Evolutionary conservation across 805 yeast genomes (phyloP), one percentile per base, ranked within the genome.

Genomic region (Metschnikowia gruessii): DNA sequence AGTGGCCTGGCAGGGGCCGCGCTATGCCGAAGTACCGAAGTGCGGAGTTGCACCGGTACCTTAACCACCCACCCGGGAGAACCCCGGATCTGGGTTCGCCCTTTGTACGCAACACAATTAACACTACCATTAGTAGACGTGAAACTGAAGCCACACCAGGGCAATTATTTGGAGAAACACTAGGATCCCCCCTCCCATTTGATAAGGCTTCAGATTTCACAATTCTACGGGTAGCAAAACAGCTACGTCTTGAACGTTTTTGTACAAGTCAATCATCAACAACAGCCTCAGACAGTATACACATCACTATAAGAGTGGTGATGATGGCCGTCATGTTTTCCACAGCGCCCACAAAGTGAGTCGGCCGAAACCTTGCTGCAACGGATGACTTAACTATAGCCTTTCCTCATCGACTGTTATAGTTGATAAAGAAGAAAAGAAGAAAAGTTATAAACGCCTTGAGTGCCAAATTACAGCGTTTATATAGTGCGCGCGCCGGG

Each of bases 401-500:
- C 75, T 66, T 56, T 74, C 80, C 64, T 77, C 80, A 74, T 73
- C 67, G 80, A 74, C 80, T 76, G 80, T 72, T 66, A 73, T 76
- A 77, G 81, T 76, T 77, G 81, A 74, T 74, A 57, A 59, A 50
- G 73, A 69, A 40, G 43, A 49, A 45, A 40, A 45, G 17, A 18
- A 13, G 12, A 17, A 10, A 3, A 26, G 12, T 7, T 5, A 21
- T 4, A 26, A 26, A 26, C 28, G 11, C 3, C 28, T 22, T 39
- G 17, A 35, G 29, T n/a, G n/a, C n/a, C 28, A 18, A 18, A 15
- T 12, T 34, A 31, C 33, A 38, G 18, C 26, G 32, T 16, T 40
- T 48, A 42, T 48, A 51, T 49, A 22, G 18, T 19, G 31, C 34
- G 37, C 36, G 37, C 36, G 37, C 36, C 37, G 50, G 53, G 53